Evolutionary conservation across 2,329 filamentous ascomycete species (phyloP).

Genomic region (Talaromyces rugulosus): DNA sequence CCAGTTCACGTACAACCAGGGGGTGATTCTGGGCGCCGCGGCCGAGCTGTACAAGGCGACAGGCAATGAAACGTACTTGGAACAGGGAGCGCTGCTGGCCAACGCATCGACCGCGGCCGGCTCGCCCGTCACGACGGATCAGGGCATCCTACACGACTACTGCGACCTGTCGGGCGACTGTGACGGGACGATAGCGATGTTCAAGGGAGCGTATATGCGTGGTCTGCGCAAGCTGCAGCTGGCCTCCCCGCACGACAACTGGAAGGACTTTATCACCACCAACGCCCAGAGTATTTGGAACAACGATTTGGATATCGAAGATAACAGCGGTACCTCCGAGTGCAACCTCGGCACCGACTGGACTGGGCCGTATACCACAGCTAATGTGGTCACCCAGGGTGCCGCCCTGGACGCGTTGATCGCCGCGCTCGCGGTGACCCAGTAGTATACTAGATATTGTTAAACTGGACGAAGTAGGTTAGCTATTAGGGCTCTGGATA

Average conservation of each 20-base stretch:
- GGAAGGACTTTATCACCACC: conserved; percentile 49
- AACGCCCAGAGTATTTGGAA: conserved; percentile 65
- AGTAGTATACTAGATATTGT: no score
- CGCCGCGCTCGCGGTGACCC: background rate
- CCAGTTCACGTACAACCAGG: conserved; percentile 11
- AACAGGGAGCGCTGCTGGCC: conserved; percentile 43
- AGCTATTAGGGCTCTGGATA: no score
- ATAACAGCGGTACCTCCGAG: background rate
- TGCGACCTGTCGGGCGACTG: conserved; percentile 45
- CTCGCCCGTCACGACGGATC: conserved; percentile 4
- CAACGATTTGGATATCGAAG: conserved; percentile 35
- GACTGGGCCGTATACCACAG: conserved; percentile 11
- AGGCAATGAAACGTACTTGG: conserved; percentile 26
- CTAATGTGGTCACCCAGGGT: conserved; percentile 9
- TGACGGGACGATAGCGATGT: conserved; percentile 50
- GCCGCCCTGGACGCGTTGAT: conserved; percentile 12
- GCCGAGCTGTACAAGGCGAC: conserved; percentile 12
- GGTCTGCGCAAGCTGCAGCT: conserved; percentile 56
- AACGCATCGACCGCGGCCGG: conserved; percentile 41
- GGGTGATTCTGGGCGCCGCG: conserved; percentile 12
- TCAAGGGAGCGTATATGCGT: conserved; percentile 64
- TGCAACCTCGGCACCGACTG: conserved; percentile 10
- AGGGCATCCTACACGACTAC: conserved; percentile 47
- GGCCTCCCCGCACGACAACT: conserved; percentile 44
- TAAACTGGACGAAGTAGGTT: no score